Conservation (phyloP, 495 filamentous ascomycete species). For the Cenococcum geophilum region DNA sequence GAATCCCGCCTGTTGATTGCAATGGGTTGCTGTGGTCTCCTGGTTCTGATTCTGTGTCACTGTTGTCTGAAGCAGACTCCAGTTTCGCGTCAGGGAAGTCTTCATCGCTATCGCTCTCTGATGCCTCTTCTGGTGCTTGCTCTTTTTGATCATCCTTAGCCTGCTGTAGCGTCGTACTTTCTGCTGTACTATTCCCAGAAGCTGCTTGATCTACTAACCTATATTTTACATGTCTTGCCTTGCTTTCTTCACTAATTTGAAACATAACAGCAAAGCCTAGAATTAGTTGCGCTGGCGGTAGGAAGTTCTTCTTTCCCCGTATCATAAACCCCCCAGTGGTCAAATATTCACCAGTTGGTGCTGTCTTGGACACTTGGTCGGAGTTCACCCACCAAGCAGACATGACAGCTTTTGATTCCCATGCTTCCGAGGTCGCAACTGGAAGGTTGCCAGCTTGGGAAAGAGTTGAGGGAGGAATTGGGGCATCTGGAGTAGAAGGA, state of each 20-base stretch:
- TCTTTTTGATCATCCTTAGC: conserved; percentile 29
- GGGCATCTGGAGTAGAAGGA: conserved; percentile 62
- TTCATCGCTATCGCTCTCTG: conserved; percentile 32
- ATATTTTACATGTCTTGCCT: conserved; percentile 69
- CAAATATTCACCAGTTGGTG: conserved; percentile 71
- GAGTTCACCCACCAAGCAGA: conserved; percentile 88
- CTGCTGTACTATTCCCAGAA: conserved; percentile 5
- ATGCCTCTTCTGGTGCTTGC: conserved; percentile 3
- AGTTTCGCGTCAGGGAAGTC: conserved; percentile 39
- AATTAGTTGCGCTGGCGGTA: conserved; percentile 81
- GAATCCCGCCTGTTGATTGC: conserved; percentile 4
- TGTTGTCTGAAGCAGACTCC: conserved; percentile 24
- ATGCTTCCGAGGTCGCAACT: conserved; percentile 77
- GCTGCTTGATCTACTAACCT: conserved; percentile 48
- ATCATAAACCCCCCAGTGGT: conserved; percentile 70
- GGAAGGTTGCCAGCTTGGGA: conserved; percentile 81
- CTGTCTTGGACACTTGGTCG: conserved; percentile 80
- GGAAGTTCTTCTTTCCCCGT: conserved; percentile 77
- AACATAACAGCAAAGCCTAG: conserved; percentile 85
- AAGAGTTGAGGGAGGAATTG: conserved; percentile 84
- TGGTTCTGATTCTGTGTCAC: conserved; percentile 36
- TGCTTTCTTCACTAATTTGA: conserved; percentile 82
- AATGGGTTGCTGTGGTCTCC: conserved; percentile 29
- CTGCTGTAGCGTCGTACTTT: not conserved
- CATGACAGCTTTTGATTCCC: conserved; percentile 95